Percentiles rank a stretch among this genome's conserved stretches.
phyloP scores from a whole-genome alignment of 192 early-diverging fungal genomes.

The Dissophora ornata region DNA sequence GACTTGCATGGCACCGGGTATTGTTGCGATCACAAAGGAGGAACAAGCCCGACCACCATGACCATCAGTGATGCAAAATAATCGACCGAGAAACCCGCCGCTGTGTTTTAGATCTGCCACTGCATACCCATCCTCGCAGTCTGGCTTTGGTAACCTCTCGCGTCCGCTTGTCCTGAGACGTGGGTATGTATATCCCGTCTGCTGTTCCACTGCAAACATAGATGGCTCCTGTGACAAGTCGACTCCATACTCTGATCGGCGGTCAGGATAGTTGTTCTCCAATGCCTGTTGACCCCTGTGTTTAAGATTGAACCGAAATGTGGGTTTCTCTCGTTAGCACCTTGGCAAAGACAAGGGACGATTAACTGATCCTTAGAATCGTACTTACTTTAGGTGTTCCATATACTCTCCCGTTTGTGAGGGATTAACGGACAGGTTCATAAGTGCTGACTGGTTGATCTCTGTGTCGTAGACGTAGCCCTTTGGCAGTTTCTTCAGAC shows the following conservation, averaged over 20 bases:
- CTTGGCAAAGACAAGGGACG: too few species aligned
- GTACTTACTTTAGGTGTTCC: slow-evolving; percentile 42
- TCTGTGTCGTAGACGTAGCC: slow-evolving; percentile 52
- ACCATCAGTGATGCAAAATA: slow-evolving; percentile 68
- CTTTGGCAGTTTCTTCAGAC: slow-evolving; percentile 52
- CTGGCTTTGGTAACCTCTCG: slow-evolving; percentile 59
- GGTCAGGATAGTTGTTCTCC: slow-evolving; percentile 40
- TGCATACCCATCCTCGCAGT: slow-evolving; percentile 66
- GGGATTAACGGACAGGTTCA: slow-evolving; percentile 48
- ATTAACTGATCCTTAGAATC: too few species aligned
- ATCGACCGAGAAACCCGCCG: slow-evolving; percentile 54
- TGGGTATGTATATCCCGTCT: slow-evolving; percentile 68
- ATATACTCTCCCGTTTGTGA: slow-evolving; percentile 50
- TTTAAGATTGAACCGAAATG: background rate
- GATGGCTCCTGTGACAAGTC: slow-evolving; percentile 51
- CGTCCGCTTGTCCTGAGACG: slow-evolving; percentile 59
- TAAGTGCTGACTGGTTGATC: slow-evolving; percentile 37
- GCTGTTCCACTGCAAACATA: slow-evolving; percentile 65
- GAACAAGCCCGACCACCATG: slow-evolving; percentile 69
- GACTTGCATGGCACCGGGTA: slow-evolving; percentile 60
- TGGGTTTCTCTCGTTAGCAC: too few species aligned
- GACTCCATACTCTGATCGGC: slow-evolving; percentile 48
- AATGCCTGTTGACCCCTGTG: slow-evolving; percentile 14
- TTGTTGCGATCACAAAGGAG: slow-evolving; percentile 60
- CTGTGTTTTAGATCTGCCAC: slow-evolving; percentile 57